Percentiles rank a stretch among this genome's conserved stretches.
These are phyloP conservation scores for Lupinus albus DNA, from an alignment of 306 rosid species.

Conservation along the genomic window DNA sequence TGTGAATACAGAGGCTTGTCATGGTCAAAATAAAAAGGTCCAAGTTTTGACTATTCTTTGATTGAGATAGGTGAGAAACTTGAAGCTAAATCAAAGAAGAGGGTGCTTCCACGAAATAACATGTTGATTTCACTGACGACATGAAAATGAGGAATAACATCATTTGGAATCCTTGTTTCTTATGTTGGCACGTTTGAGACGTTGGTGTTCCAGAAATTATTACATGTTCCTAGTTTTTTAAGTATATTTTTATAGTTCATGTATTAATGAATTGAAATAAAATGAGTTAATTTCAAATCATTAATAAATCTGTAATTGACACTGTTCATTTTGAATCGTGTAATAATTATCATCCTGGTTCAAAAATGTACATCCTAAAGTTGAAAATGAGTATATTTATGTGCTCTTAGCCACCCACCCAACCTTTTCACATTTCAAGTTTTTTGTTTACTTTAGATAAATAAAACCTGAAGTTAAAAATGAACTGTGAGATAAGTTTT, in stretches of 20 bases:
- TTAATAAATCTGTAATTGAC: too few relatives aligned
- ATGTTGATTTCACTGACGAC: constrained; percentile 24
- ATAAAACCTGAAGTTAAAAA: too few relatives aligned
- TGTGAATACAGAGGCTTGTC: constrained; percentile 25
- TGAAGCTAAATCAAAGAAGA: constrained; percentile 39
- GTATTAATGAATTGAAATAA: too few relatives aligned
- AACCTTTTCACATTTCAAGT: not conserved
- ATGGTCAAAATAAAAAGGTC: constrained; percentile 58
- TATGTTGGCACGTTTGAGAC: constrained; percentile 38
- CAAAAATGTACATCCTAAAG: constrained; percentile 34
- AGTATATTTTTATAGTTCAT: too few relatives aligned
- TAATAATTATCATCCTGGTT: too few relatives aligned
- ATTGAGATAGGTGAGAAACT: constrained; percentile 38
- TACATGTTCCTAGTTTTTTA: too few relatives aligned
- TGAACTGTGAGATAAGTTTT: too few relatives aligned
- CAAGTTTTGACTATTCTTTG: constrained; percentile 49
- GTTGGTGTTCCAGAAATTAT: constrained; percentile 24
- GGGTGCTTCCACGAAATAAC: constrained; percentile 63
- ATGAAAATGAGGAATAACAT: constrained; percentile 9
- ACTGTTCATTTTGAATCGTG: too few relatives aligned
- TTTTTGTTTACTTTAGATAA: not conserved
- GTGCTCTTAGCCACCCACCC: constrained; percentile 11
- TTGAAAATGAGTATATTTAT: constrained; percentile 37
- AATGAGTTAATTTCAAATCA: too few relatives aligned
- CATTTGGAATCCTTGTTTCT: constrained; percentile 37